A percentile compares a stretch with the other conserved stretches of the same genome.
phyloP scores from a whole-genome alignment of 1,284 basidiomycete genomes.

The Rhodotorula sp. region DNA sequence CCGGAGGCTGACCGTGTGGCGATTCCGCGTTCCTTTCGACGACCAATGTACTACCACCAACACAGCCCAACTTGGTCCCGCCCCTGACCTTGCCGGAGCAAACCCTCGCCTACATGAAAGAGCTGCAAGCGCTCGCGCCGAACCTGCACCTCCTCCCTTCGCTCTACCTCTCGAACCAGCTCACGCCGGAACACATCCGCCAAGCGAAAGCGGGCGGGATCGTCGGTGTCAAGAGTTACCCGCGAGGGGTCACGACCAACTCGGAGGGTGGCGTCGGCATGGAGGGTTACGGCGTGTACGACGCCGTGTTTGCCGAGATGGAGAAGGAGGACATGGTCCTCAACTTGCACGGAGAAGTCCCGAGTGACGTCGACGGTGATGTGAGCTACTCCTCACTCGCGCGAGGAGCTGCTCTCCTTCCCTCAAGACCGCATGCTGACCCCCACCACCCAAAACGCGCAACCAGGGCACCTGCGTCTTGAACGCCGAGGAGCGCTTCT shows the following conservation, averaged over 20 bases:
- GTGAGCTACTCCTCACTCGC: slow-evolving; percentile 51
- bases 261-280: slow-evolving; percentile 80
- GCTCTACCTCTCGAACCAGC: slow-evolving; percentile 83
- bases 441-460: too few species aligned
- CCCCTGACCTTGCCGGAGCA: slow-evolving; percentile 83
- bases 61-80: slow-evolving; percentile 87
- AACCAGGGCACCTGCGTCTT: slow-evolving; percentile 82
- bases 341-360: slow-evolving; percentile 96
- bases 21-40: not conserved
- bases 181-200: slow-evolving; percentile 86
- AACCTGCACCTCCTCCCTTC: slow-evolving; percentile 89
- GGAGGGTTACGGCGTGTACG: slow-evolving; percentile 92
- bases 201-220: slow-evolving; percentile 85
- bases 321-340: slow-evolving; percentile 88
- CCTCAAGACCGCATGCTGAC: not conserved
- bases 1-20: not conserved
- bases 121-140: slow-evolving; percentile 73
- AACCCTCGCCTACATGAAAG: slow-evolving; percentile 74
- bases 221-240: slow-evolving; percentile 93
- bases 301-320: slow-evolving; percentile 93
- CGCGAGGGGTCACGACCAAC: slow-evolving; percentile 96
- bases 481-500: slow-evolving; percentile 88
- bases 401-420: too few species aligned
- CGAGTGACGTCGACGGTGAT: slow-evolving; percentile 70
- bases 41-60: not conserved